phyloP scores from a whole-genome alignment of 176 grass and related monocot genomes.

The Ananas comosus region DNA sequence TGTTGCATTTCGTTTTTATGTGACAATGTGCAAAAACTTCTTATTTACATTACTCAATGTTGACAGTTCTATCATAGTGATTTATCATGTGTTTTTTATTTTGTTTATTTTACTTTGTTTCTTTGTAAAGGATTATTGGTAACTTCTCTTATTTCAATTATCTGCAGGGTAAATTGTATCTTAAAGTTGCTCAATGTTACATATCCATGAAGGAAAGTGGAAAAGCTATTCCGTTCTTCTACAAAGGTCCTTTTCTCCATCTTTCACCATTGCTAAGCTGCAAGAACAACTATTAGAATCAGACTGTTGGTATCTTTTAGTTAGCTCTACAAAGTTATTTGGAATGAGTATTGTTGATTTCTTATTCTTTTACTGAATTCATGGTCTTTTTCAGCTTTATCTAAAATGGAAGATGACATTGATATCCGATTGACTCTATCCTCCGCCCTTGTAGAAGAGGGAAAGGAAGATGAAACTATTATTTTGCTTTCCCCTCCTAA shows the following conservation, averaged over 20 bases:
- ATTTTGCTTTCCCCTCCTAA: slow-evolving; percentile 64
- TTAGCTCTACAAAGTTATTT: not conserved
- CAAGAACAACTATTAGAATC: not conserved
- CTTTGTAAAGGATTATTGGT: slow-evolving; percentile 1
- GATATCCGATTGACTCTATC: slow-evolving; percentile 58
- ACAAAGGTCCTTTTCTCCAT: slow-evolving; percentile 48
- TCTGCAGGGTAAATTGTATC: slow-evolving; percentile 52
- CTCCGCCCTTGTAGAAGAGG: slow-evolving; percentile 60
- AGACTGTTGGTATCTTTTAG: not conserved
- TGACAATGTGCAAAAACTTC: not conserved
- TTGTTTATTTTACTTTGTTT: slow-evolving; percentile 9
- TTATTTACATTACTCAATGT: not conserved
- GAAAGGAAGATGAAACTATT: slow-evolving; percentile 51
- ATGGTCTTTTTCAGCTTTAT: slow-evolving; percentile 43
- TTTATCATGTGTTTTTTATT: not conserved
- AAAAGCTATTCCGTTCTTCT: slow-evolving; percentile 69
- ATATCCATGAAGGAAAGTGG: slow-evolving; percentile 43
- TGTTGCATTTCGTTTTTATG: not conserved
- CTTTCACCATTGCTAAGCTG: not conserved
- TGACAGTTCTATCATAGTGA: not conserved
- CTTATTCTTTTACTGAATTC: not conserved
- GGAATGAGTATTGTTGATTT: not conserved
- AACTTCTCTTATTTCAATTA: slow-evolving; percentile 9
- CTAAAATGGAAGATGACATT: slow-evolving; percentile 48
- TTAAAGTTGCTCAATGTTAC: slow-evolving; percentile 80